Percentiles rank a stretch among this genome's conserved stretches.
phyloP scores from a whole-genome alignment of 805 yeast species.

The Schwanniomyces polymorphus region DNA sequence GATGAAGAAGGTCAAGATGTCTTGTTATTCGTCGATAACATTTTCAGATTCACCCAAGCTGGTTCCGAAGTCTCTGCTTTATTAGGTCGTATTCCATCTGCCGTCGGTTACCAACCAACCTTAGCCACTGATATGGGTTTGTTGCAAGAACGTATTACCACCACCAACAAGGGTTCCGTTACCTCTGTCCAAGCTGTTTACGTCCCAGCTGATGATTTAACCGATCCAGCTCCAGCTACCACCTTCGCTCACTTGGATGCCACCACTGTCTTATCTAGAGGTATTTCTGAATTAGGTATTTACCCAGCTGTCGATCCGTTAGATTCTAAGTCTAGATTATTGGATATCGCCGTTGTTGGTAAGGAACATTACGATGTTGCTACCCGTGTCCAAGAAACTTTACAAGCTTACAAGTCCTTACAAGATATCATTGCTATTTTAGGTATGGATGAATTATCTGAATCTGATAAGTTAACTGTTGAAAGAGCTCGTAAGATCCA shows the following conservation, averaged over 20 bases:
- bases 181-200: constrained; percentile 99
- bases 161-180: constrained; percentile 99
- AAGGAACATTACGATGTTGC: constrained; percentile 98
- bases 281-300: constrained; percentile 99
- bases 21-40: constrained; percentile 97
- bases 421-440: constrained; percentile 99
- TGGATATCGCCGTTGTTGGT: constrained; percentile 96
- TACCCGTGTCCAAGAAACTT: constrained; percentile 92
- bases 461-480: constrained; percentile 96
- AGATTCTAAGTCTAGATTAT: constrained; percentile 98
- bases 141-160: constrained; percentile 99
- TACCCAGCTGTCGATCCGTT: constrained; percentile 99
- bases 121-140: constrained; percentile 99
- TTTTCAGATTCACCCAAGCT: constrained; percentile 99
- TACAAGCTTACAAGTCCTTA: constrained; percentile 99
- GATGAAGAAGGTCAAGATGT: constrained; percentile 99
- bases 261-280: constrained; percentile 99
- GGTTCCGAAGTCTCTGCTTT: constrained; percentile 99
- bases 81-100: constrained; percentile 99
- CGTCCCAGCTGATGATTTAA: constrained; percentile 99
- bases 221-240: constrained; percentile 99
- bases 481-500: constrained; percentile 99
- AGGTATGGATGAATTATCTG: constrained; percentile 99
- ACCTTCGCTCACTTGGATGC: constrained; percentile 99
- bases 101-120: constrained; percentile 99